Base-by-base conservation (phyloP, 2,329 filamentous ascomycete species). In the Arthrinium puccinioides region DNA sequence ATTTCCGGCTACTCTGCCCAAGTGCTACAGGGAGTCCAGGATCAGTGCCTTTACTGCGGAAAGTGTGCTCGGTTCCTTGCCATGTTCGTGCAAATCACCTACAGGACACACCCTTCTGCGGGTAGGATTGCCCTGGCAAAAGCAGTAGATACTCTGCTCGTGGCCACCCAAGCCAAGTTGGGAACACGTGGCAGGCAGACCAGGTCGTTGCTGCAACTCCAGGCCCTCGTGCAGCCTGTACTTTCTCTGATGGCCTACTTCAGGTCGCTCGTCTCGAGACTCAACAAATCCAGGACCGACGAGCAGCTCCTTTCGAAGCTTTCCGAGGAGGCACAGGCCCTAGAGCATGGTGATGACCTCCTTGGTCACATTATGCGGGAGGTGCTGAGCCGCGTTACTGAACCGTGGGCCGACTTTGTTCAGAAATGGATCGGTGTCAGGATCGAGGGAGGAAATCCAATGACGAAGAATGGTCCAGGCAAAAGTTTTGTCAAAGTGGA, bases 341-440 rank as follows among this genome's bases (percentile, higher is more conserved):
- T 79, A 5, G 80, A 87, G 41, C 74, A 84, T 45, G 71, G 73
- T 21, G 75, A 79, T 34, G 64, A 66, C 10, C 73, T 77, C 40
- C 59, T 88, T 16, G 73, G 75, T 15, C 69, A 74, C 16, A 70
- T 86, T 21, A 72, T 87, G 51, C 73, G 79, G 13, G 77, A 87
- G 43, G 68, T 90, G 1, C 57, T 92, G 13, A 65, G 69, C 30
- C 67, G 73, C 26, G 76, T 82, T 2, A 77, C 77, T 2, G 60
- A 62, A 20, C 83, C 83, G 1, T 88, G 82, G 75, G 62, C 84
- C 8, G 71, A 79, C 36, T 72, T 81, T 36, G 66, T 84, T 7
- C 74, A 82, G 46, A 77, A 81, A 50, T 92, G 86, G 85, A 76
- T 89, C 42, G 87, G 87, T 0, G 70, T 86, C 9, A 71, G 66